Conservation (phyloP, 441 rosid genomes). For the Euphorbia schlechtendalii region DNA sequence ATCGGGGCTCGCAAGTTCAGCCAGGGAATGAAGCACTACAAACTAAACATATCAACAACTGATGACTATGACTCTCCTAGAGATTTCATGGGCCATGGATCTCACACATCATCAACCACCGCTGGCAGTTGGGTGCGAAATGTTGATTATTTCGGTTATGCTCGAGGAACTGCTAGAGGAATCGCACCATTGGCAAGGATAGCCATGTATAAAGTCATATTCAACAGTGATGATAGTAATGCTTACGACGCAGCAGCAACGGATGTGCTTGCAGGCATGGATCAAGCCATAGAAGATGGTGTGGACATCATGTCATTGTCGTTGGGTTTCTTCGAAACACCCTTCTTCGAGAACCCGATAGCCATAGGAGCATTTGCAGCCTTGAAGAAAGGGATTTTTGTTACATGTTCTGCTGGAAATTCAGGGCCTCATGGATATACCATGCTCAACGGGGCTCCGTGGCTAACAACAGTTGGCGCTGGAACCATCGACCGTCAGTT, state of each 20-base stretch:
- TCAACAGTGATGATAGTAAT: slow-evolving; percentile 41
- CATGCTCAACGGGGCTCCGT: slow-evolving; percentile 59
- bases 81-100: slow-evolving; percentile 82
- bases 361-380: slow-evolving; percentile 68
- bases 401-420: slow-evolving; percentile 60
- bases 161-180: slow-evolving; percentile 56
- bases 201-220: slow-evolving; percentile 62
- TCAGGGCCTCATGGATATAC: slow-evolving; percentile 64
- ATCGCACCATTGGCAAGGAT: slow-evolving; percentile 68
- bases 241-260: slow-evolving; percentile 38
- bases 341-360: slow-evolving; percentile 60
- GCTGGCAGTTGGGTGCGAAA: slow-evolving; percentile 48
- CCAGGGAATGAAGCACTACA: slow-evolving; percentile 47
- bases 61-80: slow-evolving; percentile 68
- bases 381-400: slow-evolving; percentile 44
- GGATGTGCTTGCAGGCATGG: slow-evolving; percentile 66
- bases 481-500: slow-evolving; percentile 54
- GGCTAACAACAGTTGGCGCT: slow-evolving; percentile 62
- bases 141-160: slow-evolving; percentile 67
- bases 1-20: slow-evolving; percentile 72
- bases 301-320: slow-evolving; percentile 61
- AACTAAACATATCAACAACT: slow-evolving; percentile 39
- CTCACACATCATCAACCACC: slow-evolving; percentile 76
- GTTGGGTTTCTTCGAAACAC: slow-evolving; percentile 49
- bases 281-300: slow-evolving; percentile 56